These are phyloP conservation scores for Trichaptum fuscoviolaceum DNA, from an alignment of 768 basidiomycete genomes.

Conservation along the genomic window DNA sequence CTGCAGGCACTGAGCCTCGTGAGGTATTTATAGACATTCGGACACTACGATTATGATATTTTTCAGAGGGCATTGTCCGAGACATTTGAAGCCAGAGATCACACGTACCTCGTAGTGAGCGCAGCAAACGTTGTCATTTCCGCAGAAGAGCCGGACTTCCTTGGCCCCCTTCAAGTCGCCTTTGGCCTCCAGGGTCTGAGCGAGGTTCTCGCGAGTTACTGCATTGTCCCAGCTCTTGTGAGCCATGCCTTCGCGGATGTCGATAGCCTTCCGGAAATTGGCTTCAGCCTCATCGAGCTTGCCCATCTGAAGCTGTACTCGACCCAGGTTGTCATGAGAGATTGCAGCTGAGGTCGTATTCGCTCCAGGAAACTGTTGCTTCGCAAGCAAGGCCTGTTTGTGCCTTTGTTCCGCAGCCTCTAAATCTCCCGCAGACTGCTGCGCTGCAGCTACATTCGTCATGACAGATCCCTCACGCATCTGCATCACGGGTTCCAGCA, in stretches of 20 bases:
- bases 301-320: constrained; percentile 30
- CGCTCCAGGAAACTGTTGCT: constrained; percentile 20
- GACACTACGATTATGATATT: constrained; percentile 19
- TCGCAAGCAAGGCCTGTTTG: constrained; percentile 27
- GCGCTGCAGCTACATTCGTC: constrained; percentile 19
- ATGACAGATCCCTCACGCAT: constrained; percentile 15
- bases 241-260: constrained; percentile 20
- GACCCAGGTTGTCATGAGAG: constrained; percentile 30
- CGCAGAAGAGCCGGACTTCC: constrained; percentile 21
- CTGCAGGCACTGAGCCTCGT: constrained; percentile 21
- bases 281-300: constrained; percentile 33
- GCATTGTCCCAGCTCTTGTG: constrained; percentile 26
- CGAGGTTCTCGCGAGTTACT: constrained; percentile 34
- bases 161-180: constrained; percentile 27
- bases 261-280: constrained; percentile 27
- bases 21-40: constrained; percentile 15
- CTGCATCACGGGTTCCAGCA: not conserved
- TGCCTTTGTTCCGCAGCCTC: constrained; percentile 26
- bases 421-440: constrained; percentile 19
- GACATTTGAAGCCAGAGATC: constrained; percentile 1
- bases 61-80: not conserved
- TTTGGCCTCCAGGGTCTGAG: constrained; percentile 28
- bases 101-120: constrained; percentile 21
- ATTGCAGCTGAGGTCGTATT: constrained; percentile 24
- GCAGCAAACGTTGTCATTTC: constrained; percentile 24